Evolutionary conservation across 306 rosid genomes (phyloP).

Genomic region (Rubus parviflorus): DNA sequence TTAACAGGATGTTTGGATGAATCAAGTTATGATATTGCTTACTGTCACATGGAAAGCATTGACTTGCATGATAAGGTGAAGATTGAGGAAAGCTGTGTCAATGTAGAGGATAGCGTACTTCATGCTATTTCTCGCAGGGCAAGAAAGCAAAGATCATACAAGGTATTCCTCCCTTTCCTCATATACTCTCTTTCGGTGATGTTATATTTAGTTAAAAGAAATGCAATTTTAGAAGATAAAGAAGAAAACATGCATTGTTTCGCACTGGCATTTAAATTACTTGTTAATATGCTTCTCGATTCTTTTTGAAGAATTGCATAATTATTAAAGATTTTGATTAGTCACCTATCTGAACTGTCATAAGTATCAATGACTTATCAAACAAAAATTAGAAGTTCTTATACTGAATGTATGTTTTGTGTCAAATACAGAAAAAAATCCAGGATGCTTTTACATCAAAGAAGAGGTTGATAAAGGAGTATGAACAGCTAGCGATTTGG

Average conservation of each 20-base stretch:
- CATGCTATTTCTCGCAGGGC: slow-evolving; percentile 53
- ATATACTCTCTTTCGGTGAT: background rate
- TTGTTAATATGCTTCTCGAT: background rate
- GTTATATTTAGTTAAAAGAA: background rate
- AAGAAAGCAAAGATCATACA: slow-evolving; percentile 73
- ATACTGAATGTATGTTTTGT: background rate
- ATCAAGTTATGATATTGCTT: slow-evolving; percentile 23
- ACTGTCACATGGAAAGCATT: slow-evolving; percentile 50
- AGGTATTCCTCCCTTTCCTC: slow-evolving; percentile 45
- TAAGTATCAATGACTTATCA: slow-evolving; percentile 2
- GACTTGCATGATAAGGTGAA: slow-evolving; percentile 53
- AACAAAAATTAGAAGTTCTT: background rate
- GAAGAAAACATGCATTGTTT: background rate
- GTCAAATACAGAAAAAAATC: slow-evolving; percentile 53
- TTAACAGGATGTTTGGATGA: slow-evolving; percentile 41
- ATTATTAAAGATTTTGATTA: background rate
- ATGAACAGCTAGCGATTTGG: slow-evolving; percentile 86
- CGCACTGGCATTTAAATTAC: background rate
- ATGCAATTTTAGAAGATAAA: background rate
- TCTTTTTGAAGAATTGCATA: background rate
- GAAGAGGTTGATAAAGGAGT: slow-evolving; percentile 76
- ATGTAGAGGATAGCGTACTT: slow-evolving; percentile 52
- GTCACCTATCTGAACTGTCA: background rate
- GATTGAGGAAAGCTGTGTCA: slow-evolving; percentile 46
- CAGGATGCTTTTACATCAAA: slow-evolving; percentile 67